These are phyloP conservation scores for Trematosphaeria pertusa DNA, from an alignment of 2,329 filamentous ascomycete species.

Conservation along the genomic window DNA sequence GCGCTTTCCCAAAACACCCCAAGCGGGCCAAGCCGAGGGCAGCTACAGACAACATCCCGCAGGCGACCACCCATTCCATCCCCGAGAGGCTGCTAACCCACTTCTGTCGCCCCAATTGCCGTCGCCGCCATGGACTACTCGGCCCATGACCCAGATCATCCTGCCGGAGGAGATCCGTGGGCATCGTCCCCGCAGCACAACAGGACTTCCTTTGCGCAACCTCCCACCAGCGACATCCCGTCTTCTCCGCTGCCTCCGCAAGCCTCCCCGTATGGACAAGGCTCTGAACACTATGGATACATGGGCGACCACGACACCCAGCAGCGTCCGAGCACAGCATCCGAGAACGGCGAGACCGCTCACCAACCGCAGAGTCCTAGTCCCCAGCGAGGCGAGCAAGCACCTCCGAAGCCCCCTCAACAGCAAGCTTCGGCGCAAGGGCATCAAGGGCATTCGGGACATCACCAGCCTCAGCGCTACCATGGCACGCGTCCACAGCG, in stretches of 20 bases:
- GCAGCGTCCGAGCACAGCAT: conserved; percentile 32
- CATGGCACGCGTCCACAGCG: conserved; percentile 51
- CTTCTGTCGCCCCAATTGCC: conserved; percentile 29
- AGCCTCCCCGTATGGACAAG: conserved; percentile 47
- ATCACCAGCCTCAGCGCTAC: conserved; percentile 56
- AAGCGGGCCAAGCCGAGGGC: conserved; percentile 31
- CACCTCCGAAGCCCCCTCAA: conserved; percentile 39
- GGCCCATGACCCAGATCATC: conserved; percentile 63
- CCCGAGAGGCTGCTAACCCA: conserved; percentile 29
- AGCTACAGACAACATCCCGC: conserved; percentile 14
- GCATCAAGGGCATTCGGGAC: conserved; percentile 50
- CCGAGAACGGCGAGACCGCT: conserved; percentile 45
- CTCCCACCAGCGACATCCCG: conserved; percentile 51
- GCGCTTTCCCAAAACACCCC: conserved; percentile 36
- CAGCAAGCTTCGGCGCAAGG: conserved; percentile 44
- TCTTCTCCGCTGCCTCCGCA: conserved; percentile 50
- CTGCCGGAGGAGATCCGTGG: conserved; percentile 68
- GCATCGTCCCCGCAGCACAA: conserved; percentile 64
- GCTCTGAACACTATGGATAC: conserved; percentile 43
- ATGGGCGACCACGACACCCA: conserved; percentile 40
- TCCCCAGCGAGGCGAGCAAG: conserved; percentile 44
- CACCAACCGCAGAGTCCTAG: conserved; percentile 48
- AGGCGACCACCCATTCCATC: conserved; percentile 23
- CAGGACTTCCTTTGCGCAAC: conserved; percentile 55
- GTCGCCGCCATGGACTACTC: conserved; percentile 69